phyloP scores from a whole-genome alignment of 2,329 filamentous ascomycete genomes.

The Rhytidhysteron rufulum region DNA sequence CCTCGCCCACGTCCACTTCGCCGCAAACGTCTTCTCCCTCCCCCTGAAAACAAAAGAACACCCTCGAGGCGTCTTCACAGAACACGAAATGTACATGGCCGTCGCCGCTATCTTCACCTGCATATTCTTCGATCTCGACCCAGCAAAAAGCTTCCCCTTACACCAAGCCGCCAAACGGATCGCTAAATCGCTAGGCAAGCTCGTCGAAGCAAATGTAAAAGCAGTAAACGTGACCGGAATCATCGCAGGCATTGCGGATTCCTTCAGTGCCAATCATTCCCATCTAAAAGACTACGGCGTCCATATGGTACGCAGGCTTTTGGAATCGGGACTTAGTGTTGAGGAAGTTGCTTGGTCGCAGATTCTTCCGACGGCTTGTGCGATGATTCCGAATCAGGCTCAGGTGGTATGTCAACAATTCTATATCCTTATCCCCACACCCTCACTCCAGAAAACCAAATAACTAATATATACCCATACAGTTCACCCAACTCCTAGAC shows the following conservation, averaged over 20 bases:
- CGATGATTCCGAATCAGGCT: slow-evolving; percentile 67
- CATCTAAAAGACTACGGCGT: slow-evolving; percentile 61
- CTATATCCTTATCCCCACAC: neutral
- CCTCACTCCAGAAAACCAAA: neutral
- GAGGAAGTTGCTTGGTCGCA: slow-evolving; percentile 69
- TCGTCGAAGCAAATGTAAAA: slow-evolving; percentile 65
- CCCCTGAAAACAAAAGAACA: slow-evolving; percentile 52
- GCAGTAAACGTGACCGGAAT: slow-evolving; percentile 53
- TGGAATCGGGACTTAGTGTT: slow-evolving; percentile 59
- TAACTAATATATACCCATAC: neutral
- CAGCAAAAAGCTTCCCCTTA: slow-evolving; percentile 63
- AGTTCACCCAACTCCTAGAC: slow-evolving; percentile 70
- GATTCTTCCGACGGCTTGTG: slow-evolving; percentile 63
- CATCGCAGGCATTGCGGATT: slow-evolving; percentile 46
- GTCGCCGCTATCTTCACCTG: slow-evolving; percentile 63
- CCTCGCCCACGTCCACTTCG: slow-evolving; percentile 53
- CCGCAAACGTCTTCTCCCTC: slow-evolving; percentile 52
- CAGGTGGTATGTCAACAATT: slow-evolving; percentile 50
- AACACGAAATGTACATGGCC: slow-evolving; percentile 56
- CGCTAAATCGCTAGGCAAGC: slow-evolving; percentile 55
- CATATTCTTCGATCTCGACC: slow-evolving; percentile 65
- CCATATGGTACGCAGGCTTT: slow-evolving; percentile 61
- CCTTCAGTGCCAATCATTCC: slow-evolving; percentile 19
- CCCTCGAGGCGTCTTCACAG: slow-evolving; percentile 51
- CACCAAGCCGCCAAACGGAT: slow-evolving; percentile 56